phyloP scores from a whole-genome alignment of 2,329 filamentous ascomycete genomes.

The Beauveria scarabaeidicola region DNA sequence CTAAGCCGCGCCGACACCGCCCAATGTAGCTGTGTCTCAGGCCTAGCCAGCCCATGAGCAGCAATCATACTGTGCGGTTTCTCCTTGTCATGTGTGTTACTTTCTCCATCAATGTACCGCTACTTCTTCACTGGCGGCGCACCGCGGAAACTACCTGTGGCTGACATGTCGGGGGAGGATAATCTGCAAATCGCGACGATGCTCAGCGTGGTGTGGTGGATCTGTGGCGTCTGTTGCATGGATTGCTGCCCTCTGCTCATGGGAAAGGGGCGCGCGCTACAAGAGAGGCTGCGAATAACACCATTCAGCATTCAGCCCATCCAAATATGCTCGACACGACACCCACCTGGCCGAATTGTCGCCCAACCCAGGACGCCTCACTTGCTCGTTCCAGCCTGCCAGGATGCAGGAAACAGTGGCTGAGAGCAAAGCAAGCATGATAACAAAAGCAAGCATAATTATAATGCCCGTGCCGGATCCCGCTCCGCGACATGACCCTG shows the following conservation, averaged over 20 bases:
- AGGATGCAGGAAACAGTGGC: neutral
- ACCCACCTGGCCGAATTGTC: neutral
- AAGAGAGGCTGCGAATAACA: constrained; percentile 5
- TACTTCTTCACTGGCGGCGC: neutral
- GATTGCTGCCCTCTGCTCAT: neutral
- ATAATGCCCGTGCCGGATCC: constrained; percentile 6
- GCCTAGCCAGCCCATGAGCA: neutral
- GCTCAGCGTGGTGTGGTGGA: constrained; percentile 10
- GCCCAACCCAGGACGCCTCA: constrained; percentile 7
- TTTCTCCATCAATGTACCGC: neutral
- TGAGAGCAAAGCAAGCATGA: constrained; percentile 4
- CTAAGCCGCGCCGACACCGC: neutral
- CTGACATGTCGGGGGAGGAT: neutral
- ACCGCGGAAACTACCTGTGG: neutral
- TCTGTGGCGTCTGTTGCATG: constrained; percentile 8
- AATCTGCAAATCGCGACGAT: constrained; percentile 11
- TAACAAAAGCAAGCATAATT: constrained; percentile 7
- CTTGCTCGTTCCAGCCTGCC: neutral
- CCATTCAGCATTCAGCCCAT: neutral
- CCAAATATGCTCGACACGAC: neutral
- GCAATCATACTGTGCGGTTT: neutral
- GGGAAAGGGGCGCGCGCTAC: constrained; percentile 4
- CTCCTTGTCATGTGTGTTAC: neutral
- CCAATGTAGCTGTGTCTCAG: constrained; percentile 4
- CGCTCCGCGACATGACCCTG: neutral